Conservation (phyloP, 2,329 filamentous ascomycete species). For the Monilinia fructigena region DNA sequence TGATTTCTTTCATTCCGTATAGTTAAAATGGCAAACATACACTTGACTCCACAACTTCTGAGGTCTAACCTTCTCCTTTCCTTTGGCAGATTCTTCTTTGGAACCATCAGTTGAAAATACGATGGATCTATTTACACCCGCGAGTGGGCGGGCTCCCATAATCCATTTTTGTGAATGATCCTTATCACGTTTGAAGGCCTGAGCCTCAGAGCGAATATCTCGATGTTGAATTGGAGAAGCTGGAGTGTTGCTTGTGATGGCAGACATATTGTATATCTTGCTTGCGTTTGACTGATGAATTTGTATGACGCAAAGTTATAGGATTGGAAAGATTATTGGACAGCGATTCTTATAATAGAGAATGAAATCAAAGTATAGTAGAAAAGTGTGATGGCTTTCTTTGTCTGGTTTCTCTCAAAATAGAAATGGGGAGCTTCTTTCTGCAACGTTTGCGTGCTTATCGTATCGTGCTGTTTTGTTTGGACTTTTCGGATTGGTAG, state of each 20-base stretch:
- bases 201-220: conserved; percentile 38
- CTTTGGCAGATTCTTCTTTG: conserved; percentile 15
- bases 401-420: conserved; percentile 17
- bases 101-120: background rate
- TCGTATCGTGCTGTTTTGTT: background rate
- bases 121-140: conserved; percentile 27
- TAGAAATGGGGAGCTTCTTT: conserved; percentile 6
- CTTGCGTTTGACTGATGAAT: conserved; percentile 1
- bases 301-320: background rate
- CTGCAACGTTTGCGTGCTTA: conserved; percentile 10
- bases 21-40: conserved; percentile 23
- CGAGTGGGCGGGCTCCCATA: conserved; percentile 30
- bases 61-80: conserved; percentile 35
- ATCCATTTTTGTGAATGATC: conserved; percentile 38
- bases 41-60: conserved; percentile 30
- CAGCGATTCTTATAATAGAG: background rate
- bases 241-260: conserved; percentile 38
- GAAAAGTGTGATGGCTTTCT: conserved; percentile 3
- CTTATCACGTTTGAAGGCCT: conserved; percentile 38
- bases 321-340: background rate
- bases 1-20: conserved; percentile 9
- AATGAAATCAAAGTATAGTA: background rate
- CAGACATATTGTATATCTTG: conserved; percentile 21
- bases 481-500: conserved; percentile 2
- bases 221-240: conserved; percentile 31